Percentiles rank a stretch among this genome's conserved stretches.
These are phyloP conservation scores for Coniochaeta sp. DNA, from an alignment of 2,329 filamentous ascomycete species.

Conservation along the genomic window DNA sequence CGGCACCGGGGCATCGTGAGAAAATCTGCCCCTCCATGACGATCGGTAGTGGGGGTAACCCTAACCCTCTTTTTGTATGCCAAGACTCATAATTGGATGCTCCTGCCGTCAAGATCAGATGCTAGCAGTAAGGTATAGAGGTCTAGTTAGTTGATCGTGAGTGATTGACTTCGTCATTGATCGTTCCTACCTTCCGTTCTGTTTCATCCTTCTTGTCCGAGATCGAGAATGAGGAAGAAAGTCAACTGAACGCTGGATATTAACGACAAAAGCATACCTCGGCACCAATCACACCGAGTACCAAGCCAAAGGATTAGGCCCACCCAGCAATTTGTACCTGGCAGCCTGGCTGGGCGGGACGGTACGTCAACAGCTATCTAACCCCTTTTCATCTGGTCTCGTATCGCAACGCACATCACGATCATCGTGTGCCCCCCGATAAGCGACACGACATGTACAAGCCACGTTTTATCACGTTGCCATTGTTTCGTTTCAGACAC, in stretches of 20 bases:
- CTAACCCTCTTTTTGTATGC: neutral
- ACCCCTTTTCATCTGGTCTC: neutral
- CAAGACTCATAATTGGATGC: neutral
- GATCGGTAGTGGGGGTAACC: neutral
- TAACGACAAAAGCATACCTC: neutral
- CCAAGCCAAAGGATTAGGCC: neutral
- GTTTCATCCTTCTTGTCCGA: no score
- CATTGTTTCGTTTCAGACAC: neutral
- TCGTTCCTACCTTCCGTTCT: no score
- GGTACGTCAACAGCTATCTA: neutral
- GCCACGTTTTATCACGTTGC: neutral
- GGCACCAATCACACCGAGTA: neutral
- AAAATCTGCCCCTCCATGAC: conserved; percentile 2
- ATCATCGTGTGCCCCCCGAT: conserved; percentile 1
- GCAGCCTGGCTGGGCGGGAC: neutral
- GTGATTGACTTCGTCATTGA: no score
- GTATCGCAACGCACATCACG: neutral
- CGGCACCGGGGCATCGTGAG: no score
- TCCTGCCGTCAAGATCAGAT: neutral
- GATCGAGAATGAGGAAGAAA: no score
- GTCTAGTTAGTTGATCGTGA: no score
- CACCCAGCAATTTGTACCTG: neutral
- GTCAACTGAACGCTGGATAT: no score
- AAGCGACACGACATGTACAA: neutral
- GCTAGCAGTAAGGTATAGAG: no score